phyloP scores from a whole-genome alignment of 495 filamentous ascomycete genomes.

The Aspergillus mulundensis region DNA sequence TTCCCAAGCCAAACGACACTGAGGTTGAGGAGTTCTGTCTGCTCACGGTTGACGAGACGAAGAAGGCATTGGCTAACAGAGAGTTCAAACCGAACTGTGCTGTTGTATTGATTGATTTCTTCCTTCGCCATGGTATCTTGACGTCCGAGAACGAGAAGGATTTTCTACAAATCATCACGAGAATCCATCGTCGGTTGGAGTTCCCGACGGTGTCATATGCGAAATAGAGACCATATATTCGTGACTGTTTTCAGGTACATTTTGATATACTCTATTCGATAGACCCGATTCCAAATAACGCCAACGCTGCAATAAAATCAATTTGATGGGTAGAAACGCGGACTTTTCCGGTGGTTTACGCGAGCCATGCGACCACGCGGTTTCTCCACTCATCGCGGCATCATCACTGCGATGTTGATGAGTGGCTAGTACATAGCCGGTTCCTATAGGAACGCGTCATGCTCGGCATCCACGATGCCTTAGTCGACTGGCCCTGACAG shows the following conservation, averaged over 20 bases:
- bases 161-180: conserved; percentile 69
- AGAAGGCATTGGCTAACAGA: conserved; percentile 62
- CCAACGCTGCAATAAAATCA: conserved; percentile 27
- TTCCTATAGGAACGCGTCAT: too few species aligned
- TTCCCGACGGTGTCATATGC: conserved; percentile 62
- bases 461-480: too few species aligned
- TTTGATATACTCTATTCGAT: conserved; percentile 23
- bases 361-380: too few species aligned
- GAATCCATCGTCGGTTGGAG: conserved; percentile 74
- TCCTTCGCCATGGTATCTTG: conserved; percentile 78
- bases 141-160: conserved; percentile 78
- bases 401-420: too few species aligned
- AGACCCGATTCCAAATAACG: conserved; percentile 27
- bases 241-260: conserved; percentile 9
- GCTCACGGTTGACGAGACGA: conserved; percentile 67
- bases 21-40: conserved; percentile 87
- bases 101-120: conserved; percentile 80
- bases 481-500: too few species aligned
- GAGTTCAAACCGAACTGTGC: conserved; percentile 95
- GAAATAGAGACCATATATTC: background rate
- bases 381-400: too few species aligned
- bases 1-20: conserved; percentile 71
- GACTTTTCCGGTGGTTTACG: conserved; percentile 7
- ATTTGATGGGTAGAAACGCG: conserved; percentile 14
- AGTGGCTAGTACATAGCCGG: too few species aligned